A percentile compares a stretch with the other conserved stretches of the same genome.
Conservation (phyloP, 495 filamentous ascomycete genomes). For the Glonium stellatum region DNA sequence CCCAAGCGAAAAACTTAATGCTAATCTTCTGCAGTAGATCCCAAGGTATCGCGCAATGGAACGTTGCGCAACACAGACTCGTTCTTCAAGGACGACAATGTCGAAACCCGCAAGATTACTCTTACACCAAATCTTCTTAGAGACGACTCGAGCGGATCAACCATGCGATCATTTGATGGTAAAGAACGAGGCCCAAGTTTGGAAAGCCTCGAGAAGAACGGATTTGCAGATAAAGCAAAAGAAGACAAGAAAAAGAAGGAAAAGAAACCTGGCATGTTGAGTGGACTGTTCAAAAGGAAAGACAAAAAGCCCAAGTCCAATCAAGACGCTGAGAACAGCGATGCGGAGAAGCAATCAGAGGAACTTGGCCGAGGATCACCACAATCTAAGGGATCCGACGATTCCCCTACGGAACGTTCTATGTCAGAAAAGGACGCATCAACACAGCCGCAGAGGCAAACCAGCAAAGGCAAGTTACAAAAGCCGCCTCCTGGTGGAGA, state of each 20-base stretch:
- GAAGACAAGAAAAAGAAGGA: constrained; percentile 86
- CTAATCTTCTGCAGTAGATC: constrained; percentile 10
- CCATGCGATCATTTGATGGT: constrained; percentile 52
- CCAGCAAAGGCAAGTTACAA: constrained; percentile 72
- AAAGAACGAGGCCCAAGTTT: constrained; percentile 52
- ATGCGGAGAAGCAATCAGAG: constrained; percentile 48
- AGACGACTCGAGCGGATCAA: constrained; percentile 62
- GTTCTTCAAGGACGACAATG: constrained; percentile 93
- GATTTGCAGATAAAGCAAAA: constrained; percentile 49
- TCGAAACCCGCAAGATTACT: constrained; percentile 95
- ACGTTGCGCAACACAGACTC: constrained; percentile 84
- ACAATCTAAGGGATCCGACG: constrained; percentile 43
- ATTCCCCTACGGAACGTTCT: constrained; percentile 28
- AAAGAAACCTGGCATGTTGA: constrained; percentile 86
- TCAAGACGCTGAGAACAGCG: constrained; percentile 23
- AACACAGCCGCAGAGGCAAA: constrained; percentile 46
- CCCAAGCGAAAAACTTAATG: not conserved
- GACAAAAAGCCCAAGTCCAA: constrained; percentile 79
- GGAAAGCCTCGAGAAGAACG: constrained; percentile 53
- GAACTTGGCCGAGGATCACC: constrained; percentile 49
- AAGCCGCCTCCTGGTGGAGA: constrained; percentile 45
- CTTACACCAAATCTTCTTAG: constrained; percentile 91
- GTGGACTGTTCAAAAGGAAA: constrained; percentile 90
- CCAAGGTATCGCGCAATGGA: constrained; percentile 62
- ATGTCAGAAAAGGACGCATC: constrained; percentile 11